These are phyloP conservation scores for Stachybotrys chlorohalonatus DNA, from an alignment of 2,329 filamentous ascomycete species.

Conservation along the genomic window DNA sequence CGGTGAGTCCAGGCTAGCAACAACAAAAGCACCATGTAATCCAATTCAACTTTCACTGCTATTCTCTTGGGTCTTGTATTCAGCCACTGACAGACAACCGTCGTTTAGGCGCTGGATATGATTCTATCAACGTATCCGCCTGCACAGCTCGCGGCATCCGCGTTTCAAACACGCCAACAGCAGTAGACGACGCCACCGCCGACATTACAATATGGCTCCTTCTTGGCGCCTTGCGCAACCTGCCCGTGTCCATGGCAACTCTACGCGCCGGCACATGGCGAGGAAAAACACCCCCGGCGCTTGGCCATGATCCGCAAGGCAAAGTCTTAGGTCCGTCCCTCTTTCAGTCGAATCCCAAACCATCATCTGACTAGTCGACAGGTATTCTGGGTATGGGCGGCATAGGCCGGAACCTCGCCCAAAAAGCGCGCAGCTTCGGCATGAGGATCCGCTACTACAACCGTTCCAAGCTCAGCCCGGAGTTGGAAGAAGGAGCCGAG, in stretches of 20 bases:
- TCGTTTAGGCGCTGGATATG: slow-evolving; percentile 66
- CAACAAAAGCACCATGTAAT: not conserved
- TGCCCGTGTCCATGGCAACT: slow-evolving; percentile 55
- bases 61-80: not conserved
- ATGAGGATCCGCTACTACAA: slow-evolving; percentile 73
- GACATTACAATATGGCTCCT: slow-evolving; percentile 76
- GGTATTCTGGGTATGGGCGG: slow-evolving; percentile 75
- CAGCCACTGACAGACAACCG: not conserved
- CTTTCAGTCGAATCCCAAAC: too few relatives aligned
- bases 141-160: slow-evolving; percentile 58
- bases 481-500: slow-evolving; percentile 47
- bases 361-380: too few relatives aligned
- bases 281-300: slow-evolving; percentile 44
- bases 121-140: slow-evolving; percentile 66
- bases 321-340: slow-evolving; percentile 53
- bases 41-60: not conserved
- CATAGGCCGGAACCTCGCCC: slow-evolving; percentile 69
- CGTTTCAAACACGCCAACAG: slow-evolving; percentile 75
- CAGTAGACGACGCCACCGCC: slow-evolving; percentile 75
- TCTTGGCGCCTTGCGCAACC: slow-evolving; percentile 67
- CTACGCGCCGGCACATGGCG: slow-evolving; percentile 62
- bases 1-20: slow-evolving; percentile 26
- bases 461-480: slow-evolving; percentile 48
- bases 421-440: slow-evolving; percentile 62
- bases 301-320: slow-evolving; percentile 69